Evolutionary conservation across 208 protist species (phyloP).

Genomic region (Crithidia expoeki): DNA sequence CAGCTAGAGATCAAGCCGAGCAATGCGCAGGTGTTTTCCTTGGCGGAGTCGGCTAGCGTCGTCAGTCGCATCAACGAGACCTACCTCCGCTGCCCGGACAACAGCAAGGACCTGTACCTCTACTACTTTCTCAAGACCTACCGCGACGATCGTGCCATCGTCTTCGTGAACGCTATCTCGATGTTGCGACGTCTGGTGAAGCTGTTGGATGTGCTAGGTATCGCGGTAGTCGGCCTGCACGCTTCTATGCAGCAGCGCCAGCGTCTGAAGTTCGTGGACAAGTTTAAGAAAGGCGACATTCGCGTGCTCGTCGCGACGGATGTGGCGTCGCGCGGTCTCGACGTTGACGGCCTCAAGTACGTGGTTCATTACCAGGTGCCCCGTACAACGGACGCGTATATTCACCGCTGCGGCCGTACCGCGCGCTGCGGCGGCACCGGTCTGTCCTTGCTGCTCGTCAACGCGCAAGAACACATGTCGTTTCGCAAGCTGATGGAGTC

Average conservation of each 20-base stretch:
- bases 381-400: constrained; percentile 93
- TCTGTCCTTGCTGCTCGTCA: constrained; percentile 81
- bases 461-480: constrained; percentile 88
- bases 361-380: constrained; percentile 98
- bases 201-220: constrained; percentile 88
- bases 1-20: constrained; percentile 77
- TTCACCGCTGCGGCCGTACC: constrained; percentile 97
- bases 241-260: constrained; percentile 97
- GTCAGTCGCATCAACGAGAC: constrained; percentile 90
- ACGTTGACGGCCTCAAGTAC: constrained; percentile 95
- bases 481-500: constrained; percentile 87
- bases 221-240: constrained; percentile 90
- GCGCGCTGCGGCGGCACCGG: constrained; percentile 90
- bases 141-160: constrained; percentile 88
- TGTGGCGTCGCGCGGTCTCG: constrained; percentile 93
- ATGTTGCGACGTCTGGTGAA: constrained; percentile 93
- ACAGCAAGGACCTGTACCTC: constrained; percentile 96
- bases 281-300: constrained; percentile 78
- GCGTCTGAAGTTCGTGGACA: constrained; percentile 97
- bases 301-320: constrained; percentile 92
- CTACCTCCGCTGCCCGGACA: constrained; percentile 89
- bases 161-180: constrained; percentile 95
- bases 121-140: constrained; percentile 95
- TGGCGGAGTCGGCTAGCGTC: constrained; percentile 70
- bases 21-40: constrained; percentile 84